Evolutionary conservation across 2,329 filamentous ascomycete species (phyloP), one percentile per base, ranked within the genome.

Genomic region (Diaporthe amygdali): DNA sequence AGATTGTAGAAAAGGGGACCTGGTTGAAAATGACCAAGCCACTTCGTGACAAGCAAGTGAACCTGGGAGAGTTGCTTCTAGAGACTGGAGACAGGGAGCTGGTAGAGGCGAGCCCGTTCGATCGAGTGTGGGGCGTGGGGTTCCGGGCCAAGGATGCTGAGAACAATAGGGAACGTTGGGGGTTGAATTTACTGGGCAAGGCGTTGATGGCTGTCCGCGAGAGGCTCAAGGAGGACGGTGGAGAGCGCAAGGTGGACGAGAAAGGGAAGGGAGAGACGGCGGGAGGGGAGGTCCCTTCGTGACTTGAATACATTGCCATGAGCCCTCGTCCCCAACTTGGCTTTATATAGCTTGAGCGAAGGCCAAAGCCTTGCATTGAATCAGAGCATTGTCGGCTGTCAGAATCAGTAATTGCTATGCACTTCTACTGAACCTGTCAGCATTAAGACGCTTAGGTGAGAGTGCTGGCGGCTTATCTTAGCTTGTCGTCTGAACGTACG

Each of bases 101-200:
- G 27, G 89, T 92, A 2, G 91, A 92, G 81, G 89, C 89, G 39
- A 86, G 86, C 71, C 88, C 90, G 14, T 83, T 79, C 71, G 91
- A 93, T 81, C 77, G 83, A 6, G 86, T 93, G 68, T 93, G 91
- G 92, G 91, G 91, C 1, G 82, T 93, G 55, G 91, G 92, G 7
- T 92, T 89, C 75, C 81, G 76, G 2, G 87, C 84, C 9, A 81
- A 80, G 22, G 81, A 85, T 75, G 90, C 90, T 3, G 83, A 81
- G 69, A 73, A 32, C 2, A 84, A 84, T 63, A 83, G 85, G 59
- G 77, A 80, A 22, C 74, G 78, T 3, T 93, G 91, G 92, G 91
- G 91, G 0, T 70, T 87, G 80, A 93, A 93, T 79, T 76, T 92
- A 70, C 78, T 93, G 56, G 91, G 91, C 0, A 88, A 88, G 80